phyloP scores from a whole-genome alignment of 2,329 filamentous ascomycete species.

The Pochonia chlamydosporia region DNA sequence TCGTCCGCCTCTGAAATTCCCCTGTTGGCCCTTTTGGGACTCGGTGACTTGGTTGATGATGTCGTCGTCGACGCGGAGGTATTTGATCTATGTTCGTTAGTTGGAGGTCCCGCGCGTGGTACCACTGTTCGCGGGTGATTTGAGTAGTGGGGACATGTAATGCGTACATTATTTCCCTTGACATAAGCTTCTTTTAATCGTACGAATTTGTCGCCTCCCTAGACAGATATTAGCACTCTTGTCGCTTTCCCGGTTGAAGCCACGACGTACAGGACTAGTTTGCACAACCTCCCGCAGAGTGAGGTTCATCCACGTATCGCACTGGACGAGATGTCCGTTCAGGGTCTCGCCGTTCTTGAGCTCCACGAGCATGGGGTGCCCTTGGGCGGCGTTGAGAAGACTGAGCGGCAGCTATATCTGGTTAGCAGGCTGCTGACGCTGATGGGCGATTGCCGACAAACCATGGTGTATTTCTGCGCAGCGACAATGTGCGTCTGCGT shows the following conservation, averaged over 20 bases:
- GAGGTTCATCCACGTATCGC: slow-evolving; percentile 99
- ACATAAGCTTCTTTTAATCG: slow-evolving; percentile 91
- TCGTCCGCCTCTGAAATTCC: slow-evolving; percentile 59
- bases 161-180: slow-evolving; percentile 92
- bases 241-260: not conserved
- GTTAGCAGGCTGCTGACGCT: not conserved
- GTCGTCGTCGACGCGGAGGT: slow-evolving; percentile 91
- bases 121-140: too few species aligned
- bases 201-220: slow-evolving; percentile 92
- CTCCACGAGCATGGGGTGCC: slow-evolving; percentile 96
- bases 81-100: too few species aligned
- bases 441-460: slow-evolving; percentile 1
- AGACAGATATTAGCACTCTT: not conserved
- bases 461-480: slow-evolving; percentile 4
- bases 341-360: slow-evolving; percentile 96
- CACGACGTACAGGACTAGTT: slow-evolving; percentile 65
- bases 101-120: too few species aligned
- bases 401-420: slow-evolving; percentile 59
- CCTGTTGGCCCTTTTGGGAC: slow-evolving; percentile 69
- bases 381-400: slow-evolving; percentile 90
- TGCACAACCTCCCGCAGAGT: slow-evolving; percentile 96
- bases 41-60: slow-evolving; percentile 94
- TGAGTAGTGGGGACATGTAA: too few species aligned
- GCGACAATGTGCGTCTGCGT: not conserved
- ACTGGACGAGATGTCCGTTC: slow-evolving; percentile 91